A percentile compares a stretch with the other conserved stretches of the same genome.
Evolutionary conservation across 192 early-diverging fungal species (phyloP).

Genomic region (Chytriomyces confervae): DNA sequence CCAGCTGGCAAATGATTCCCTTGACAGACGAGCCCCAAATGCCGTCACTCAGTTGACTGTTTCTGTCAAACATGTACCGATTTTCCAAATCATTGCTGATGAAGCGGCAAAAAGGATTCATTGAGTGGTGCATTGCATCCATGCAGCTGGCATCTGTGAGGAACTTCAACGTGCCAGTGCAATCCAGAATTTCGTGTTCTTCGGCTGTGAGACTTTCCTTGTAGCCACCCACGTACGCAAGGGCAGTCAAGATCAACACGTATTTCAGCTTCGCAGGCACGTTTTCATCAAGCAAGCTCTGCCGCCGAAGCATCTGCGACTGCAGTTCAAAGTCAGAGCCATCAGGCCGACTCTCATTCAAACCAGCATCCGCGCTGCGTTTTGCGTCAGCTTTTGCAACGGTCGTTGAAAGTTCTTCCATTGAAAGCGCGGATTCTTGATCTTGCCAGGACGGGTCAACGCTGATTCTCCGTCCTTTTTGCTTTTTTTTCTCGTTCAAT

Average conservation of each 20-base stretch:
- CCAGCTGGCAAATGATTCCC: constrained; percentile 28
- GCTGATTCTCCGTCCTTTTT: no score
- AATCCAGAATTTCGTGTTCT: constrained; percentile 18
- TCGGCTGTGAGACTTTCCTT: constrained; percentile 20
- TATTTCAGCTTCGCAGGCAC: constrained; percentile 7
- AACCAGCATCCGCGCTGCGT: no score
- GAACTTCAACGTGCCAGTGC: constrained; percentile 27
- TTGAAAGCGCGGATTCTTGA: no score
- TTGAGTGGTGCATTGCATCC: constrained; percentile 17
- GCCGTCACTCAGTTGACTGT: constrained; percentile 10
- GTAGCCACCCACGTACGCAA: constrained; percentile 24
- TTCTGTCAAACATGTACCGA: constrained; percentile 22
- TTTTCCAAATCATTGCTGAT: constrained; percentile 24
- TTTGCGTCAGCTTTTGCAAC: no score
- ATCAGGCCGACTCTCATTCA: background rate
- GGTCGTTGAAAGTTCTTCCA: no score
- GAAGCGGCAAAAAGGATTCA: constrained; percentile 21
- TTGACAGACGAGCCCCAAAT: constrained; percentile 32
- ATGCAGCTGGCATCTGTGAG: constrained; percentile 24
- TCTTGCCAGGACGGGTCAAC: no score
- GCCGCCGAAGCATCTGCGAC: background rate
- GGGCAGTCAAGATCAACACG: constrained; percentile 9
- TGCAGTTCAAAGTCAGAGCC: background rate
- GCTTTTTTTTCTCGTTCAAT: no score
- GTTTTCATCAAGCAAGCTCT: background rate